These are phyloP conservation scores for Tulasnella sp. DNA, from an alignment of 768 basidiomycete genomes.

Conservation along the genomic window DNA sequence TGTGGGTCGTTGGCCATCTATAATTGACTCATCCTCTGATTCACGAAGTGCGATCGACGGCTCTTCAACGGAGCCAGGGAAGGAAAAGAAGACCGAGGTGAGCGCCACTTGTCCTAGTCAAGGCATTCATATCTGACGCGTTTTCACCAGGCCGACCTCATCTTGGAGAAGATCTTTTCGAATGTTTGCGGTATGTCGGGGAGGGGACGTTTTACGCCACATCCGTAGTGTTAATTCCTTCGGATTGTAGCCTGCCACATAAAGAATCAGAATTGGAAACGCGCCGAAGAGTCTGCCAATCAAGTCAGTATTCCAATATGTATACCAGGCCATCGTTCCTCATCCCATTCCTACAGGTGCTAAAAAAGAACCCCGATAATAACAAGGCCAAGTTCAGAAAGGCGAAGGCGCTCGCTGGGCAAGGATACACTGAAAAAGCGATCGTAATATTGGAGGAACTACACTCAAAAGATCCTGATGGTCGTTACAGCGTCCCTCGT, in stretches of 20 bases:
- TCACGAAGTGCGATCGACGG: background rate
- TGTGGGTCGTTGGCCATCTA: too few species aligned
- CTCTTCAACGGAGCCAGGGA: background rate
- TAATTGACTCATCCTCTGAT: conserved; percentile 1
- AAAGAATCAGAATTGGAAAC: conserved; percentile 67
- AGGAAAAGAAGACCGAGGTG: conserved; percentile 15
- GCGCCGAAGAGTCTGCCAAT: conserved; percentile 68
- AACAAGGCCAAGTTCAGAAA: conserved; percentile 72
- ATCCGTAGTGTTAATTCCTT: background rate
- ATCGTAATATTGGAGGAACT: conserved; percentile 52
- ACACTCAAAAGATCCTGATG: conserved; percentile 48
- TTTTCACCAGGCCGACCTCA: conserved; percentile 46
- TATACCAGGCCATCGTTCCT: background rate
- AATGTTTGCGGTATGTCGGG: conserved; percentile 45
- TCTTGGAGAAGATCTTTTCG: conserved; percentile 70
- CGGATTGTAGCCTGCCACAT: conserved; percentile 51
- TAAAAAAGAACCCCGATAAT: conserved; percentile 62
- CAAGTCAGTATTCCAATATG: conserved; percentile 35
- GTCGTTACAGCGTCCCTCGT: conserved; percentile 29
- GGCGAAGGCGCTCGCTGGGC: conserved; percentile 64
- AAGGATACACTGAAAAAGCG: conserved; percentile 64
- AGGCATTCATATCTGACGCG: background rate
- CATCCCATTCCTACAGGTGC: conserved; percentile 37
- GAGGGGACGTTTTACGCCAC: background rate
- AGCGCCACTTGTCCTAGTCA: background rate